Evolutionary conservation across 2,329 filamentous ascomycete genomes (phyloP).

Genomic region (Hypoxylon sp.): DNA sequence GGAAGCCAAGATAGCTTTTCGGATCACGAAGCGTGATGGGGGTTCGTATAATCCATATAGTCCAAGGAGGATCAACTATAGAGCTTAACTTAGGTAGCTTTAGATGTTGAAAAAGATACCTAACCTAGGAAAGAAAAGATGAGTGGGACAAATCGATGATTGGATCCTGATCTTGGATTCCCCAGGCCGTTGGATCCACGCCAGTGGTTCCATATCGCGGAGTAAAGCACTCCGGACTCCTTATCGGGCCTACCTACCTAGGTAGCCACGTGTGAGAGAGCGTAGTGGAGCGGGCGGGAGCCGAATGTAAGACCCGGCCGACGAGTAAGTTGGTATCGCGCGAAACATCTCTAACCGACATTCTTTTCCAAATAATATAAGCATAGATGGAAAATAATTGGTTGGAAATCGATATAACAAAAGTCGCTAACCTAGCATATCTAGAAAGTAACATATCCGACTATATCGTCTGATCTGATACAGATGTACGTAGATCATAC

Average conservation of each 20-base stretch:
- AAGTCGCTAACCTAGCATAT: neutral
- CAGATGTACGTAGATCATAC: no score
- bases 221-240: conserved; percentile 35
- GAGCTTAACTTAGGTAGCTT: neutral
- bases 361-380: neutral
- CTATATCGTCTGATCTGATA: neutral
- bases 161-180: conserved; percentile 9
- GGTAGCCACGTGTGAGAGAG: conserved; percentile 23
- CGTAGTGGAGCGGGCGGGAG: conserved; percentile 31
- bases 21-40: conserved; percentile 3
- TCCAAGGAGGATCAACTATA: conserved; percentile 7
- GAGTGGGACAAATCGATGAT: conserved; percentile 4
- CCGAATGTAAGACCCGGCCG: conserved; percentile 24
- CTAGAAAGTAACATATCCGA: neutral
- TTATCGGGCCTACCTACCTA: conserved; percentile 37
- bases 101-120: neutral
- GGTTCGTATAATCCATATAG: conserved; percentile 8
- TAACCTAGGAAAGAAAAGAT: neutral
- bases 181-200: conserved; percentile 28
- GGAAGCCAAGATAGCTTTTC: conserved; percentile 7
- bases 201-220: conserved; percentile 39
- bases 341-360: neutral
- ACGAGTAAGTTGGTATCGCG: conserved; percentile 1
- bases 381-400: neutral
- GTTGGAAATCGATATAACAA: neutral